Evolutionary conservation across 441 rosid genomes (phyloP).

Genomic region (Bocquillonia castaneifolia): DNA sequence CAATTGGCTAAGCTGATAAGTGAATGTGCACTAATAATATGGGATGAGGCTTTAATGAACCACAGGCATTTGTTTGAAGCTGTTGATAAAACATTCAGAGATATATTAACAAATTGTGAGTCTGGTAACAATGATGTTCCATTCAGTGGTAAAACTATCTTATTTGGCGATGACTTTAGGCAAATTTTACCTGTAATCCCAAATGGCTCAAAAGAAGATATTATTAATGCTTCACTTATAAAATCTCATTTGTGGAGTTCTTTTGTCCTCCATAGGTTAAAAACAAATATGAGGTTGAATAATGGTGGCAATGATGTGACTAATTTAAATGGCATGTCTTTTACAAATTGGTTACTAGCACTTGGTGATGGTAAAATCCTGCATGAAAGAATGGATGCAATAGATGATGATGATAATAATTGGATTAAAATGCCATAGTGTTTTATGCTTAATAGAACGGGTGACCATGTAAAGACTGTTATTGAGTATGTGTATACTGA

Average conservation of each 20-base stretch:
- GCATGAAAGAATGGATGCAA: accelerated
- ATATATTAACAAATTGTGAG: too few species aligned
- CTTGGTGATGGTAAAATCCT: neutral
- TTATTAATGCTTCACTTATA: neutral
- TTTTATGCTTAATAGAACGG: neutral
- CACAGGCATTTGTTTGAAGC: neutral
- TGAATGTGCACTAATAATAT: neutral
- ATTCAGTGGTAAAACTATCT: neutral
- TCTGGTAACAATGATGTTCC: neutral
- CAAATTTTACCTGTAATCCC: neutral
- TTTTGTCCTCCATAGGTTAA: neutral
- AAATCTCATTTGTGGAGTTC: neutral
- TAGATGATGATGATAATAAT: neutral
- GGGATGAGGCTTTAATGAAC: neutral
- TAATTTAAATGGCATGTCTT: neutral
- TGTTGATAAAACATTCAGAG: neutral
- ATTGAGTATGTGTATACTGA: neutral
- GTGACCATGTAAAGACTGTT: neutral
- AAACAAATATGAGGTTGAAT: neutral
- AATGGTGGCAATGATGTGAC: too few species aligned
- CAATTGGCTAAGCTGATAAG: neutral
- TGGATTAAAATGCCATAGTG: neutral
- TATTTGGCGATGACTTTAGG: neutral
- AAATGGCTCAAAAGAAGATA: neutral
- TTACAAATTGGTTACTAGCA: neutral